Base-by-base conservation (phyloP, 2,329 filamentous ascomycete species). In the Incumbomyces delicatus region DNA sequence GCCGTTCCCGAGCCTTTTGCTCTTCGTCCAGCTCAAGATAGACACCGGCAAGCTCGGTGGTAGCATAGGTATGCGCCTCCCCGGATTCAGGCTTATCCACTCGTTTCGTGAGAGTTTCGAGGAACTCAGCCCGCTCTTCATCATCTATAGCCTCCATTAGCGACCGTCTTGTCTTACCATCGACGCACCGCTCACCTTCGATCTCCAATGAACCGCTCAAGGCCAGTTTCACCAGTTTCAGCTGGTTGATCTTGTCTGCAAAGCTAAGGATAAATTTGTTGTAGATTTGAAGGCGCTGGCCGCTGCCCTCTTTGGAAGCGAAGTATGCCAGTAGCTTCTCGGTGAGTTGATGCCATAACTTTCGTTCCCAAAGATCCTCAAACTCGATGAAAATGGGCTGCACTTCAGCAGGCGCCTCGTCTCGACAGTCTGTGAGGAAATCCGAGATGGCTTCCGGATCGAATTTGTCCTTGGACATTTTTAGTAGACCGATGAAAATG, bases 271-370 rank as follows among this genome's bases (percentile, higher is more conserved):
- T 85, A 73, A 98, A 98, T 59, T 81, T 81, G 70, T 92, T 87
- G 76, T 92, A 98, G 67, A 98, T 84, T 50, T 81, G 74, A 71
- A 98, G 78, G 62, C 90, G 83, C 71, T 94, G 87, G 49, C 80
- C 75, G 47, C 81, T 83, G 68, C 89, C 96, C 62, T 82, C 79
- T 37, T 85, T 77, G 58, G 86, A 72, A 61, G 82, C 81, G 73
- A 95, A 98, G 77, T 90, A 95, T 57, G 85, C 77, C 58, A 95
- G 74, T 47, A 98, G 78, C 44, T 83, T 75, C 62, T 95, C 85
- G 31, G 92, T 98, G 57, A 98, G 83, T 71, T 98, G 89, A 73
- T 98, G 92, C 92, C 92, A 98, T 70, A 98, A 78, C 72, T 95
- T 95, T 61, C 90, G 83, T 74, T 98, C 92, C 92, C 92, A 98